These are phyloP conservation scores for Juncus effusus DNA, from an alignment of 176 grass and related monocot genomes.

Conservation along the genomic window DNA sequence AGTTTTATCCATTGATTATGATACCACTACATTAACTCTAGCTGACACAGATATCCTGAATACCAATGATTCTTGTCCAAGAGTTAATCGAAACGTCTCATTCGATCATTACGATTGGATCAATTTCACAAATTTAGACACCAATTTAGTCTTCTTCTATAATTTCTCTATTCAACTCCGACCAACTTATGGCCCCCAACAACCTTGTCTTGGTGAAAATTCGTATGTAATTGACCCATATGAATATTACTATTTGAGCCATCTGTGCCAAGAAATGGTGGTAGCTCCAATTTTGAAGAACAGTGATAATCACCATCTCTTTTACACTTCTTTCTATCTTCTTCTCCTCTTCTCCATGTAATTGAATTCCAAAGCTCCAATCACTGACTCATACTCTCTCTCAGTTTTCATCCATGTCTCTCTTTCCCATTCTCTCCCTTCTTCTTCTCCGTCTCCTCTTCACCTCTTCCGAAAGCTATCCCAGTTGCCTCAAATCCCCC, in stretches of 20 bases:
- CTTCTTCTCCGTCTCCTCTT: constrained; percentile 14
- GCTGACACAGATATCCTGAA: constrained; percentile 5
- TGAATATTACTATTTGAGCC: not conserved
- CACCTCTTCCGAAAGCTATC: not conserved
- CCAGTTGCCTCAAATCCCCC: not conserved
- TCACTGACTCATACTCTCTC: too few species aligned
- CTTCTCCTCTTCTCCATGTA: too few species aligned
- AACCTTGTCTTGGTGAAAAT: not conserved
- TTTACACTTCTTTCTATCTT: too few species aligned
- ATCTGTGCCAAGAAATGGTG: not conserved
- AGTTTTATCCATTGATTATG: constrained; percentile 31
- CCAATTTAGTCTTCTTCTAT: constrained; percentile 37
- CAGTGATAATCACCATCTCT: too few species aligned
- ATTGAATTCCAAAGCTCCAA: too few species aligned
- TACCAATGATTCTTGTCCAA: constrained; percentile 24
- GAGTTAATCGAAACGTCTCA: constrained; percentile 22
- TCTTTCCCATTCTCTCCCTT: not conserved
- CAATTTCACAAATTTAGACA: constrained; percentile 19
- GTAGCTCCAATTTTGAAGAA: constrained; percentile 25
- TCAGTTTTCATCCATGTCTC: too few species aligned
- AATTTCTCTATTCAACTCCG: not conserved
- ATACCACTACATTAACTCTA: constrained; percentile 12
- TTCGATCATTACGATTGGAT: constrained; percentile 18
- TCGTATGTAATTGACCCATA: not conserved
- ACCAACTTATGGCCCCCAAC: constrained; percentile 19